phyloP scores from a whole-genome alignment of 305 asterid species.

The Striga hermonthica region DNA sequence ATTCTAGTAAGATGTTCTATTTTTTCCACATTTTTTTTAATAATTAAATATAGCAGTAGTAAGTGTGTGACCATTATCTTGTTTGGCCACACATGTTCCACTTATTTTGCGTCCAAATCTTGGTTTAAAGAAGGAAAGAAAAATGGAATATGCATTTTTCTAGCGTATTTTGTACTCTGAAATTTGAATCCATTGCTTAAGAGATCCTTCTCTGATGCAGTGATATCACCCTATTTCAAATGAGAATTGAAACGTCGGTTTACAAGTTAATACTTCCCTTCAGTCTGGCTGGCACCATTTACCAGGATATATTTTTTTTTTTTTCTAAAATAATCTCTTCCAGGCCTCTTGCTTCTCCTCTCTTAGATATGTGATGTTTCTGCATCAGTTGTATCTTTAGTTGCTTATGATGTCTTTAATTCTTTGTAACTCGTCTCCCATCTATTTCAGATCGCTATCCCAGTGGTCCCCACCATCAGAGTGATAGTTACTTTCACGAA shows the following conservation, averaged over 20 bases:
- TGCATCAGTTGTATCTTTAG: no score
- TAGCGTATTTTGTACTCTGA: background rate
- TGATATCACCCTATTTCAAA: background rate
- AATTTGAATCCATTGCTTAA: constrained; percentile 6
- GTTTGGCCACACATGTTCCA: background rate
- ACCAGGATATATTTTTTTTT: background rate
- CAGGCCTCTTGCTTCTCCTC: no score
- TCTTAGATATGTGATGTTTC: no score
- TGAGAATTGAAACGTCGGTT: background rate
- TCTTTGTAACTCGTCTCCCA: constrained; percentile 6
- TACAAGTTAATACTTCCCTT: background rate
- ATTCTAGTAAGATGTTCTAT: no score
- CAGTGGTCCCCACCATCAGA: constrained; percentile 87
- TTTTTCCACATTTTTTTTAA: no score
- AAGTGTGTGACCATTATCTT: background rate
- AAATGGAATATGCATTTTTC: constrained; percentile 7
- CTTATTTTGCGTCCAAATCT: background rate
- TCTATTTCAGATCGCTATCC: constrained; percentile 82
- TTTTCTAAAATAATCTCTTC: background rate
- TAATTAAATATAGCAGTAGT: background rate
- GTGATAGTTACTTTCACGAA: constrained; percentile 93
- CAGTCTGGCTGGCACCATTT: background rate
- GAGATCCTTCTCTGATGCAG: constrained; percentile 8
- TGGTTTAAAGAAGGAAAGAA: background rate
- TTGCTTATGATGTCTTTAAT: background rate